Conservation (phyloP, 345 rosid genomes). For the Lagerstroemia speciosa region DNA sequence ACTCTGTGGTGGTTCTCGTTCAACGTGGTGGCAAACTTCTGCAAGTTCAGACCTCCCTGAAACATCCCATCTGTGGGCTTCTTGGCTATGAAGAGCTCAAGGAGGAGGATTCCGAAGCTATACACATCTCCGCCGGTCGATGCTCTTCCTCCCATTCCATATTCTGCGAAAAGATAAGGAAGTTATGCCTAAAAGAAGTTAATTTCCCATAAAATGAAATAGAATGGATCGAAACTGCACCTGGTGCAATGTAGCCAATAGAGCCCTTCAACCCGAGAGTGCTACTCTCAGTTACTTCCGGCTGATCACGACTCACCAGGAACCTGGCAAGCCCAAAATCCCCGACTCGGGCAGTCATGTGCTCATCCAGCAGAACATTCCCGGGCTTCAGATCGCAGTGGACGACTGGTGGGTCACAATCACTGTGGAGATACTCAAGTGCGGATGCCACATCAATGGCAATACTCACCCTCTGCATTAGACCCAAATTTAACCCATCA, state of each 20-base stretch:
- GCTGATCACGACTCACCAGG: slow-evolving; percentile 1
- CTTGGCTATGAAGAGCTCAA: slow-evolving; percentile 8
- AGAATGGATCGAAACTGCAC: neutral
- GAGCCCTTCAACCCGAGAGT: slow-evolving; percentile 14
- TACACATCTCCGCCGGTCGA: slow-evolving; percentile 20
- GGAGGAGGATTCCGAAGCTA: slow-evolving; percentile 15
- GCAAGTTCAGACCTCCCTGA: slow-evolving; percentile 14
- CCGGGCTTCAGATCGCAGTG: slow-evolving; percentile 19
- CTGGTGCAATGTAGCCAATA: slow-evolving; percentile 18
- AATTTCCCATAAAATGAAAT: neutral
- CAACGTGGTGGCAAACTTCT: neutral
- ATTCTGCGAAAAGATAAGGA: neutral
- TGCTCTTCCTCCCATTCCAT: slow-evolving; percentile 15
- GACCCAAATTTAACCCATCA: neutral
- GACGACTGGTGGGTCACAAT: slow-evolving; percentile 12
- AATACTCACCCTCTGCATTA: slow-evolving; percentile 16
- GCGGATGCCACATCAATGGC: slow-evolving; percentile 18
- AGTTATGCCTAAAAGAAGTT: neutral
- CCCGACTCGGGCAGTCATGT: slow-evolving; percentile 17
- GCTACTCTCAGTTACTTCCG: slow-evolving; percentile 5
- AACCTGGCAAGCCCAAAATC: slow-evolving; percentile 16
- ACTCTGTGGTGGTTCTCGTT: neutral
- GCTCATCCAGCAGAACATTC: slow-evolving; percentile 17
- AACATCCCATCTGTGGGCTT: slow-evolving; percentile 13
- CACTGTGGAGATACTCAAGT: slow-evolving; percentile 18